Conservation (phyloP, 2,329 filamentous ascomycete species). For the Xylaria sp. region DNA sequence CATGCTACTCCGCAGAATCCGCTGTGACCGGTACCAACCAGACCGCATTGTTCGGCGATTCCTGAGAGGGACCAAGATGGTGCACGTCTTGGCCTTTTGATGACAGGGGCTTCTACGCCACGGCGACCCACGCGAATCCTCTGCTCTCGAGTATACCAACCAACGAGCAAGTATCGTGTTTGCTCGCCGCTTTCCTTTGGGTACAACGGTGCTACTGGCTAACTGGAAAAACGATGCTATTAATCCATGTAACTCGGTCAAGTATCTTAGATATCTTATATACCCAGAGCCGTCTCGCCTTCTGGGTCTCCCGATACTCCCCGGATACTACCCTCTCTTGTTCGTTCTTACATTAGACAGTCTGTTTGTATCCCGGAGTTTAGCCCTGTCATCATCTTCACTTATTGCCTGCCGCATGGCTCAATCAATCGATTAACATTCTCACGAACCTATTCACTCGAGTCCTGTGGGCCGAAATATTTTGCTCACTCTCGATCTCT, state of each 20-base stretch:
- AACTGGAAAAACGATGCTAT: conserved; percentile 41
- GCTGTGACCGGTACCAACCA: conserved; percentile 49
- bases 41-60: conserved; percentile 49
- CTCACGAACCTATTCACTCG: neutral
- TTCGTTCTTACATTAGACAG: conserved; percentile 35
- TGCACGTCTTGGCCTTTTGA: conserved; percentile 37
- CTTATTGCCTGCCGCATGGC: conserved; percentile 5
- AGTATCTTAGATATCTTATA: conserved; percentile 51
- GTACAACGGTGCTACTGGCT: conserved; percentile 44
- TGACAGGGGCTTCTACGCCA: conserved; percentile 52
- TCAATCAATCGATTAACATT: neutral
- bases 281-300: conserved; percentile 42
- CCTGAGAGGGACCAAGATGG: conserved; percentile 43
- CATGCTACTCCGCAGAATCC: conserved; percentile 43
- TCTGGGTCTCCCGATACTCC: conserved; percentile 42
- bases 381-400: conserved; percentile 31
- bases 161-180: conserved; percentile 42
- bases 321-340: conserved; percentile 39
- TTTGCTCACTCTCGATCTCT: conserved; percentile 2
- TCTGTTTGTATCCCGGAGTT: conserved; percentile 29
- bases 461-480: neutral
- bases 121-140: conserved; percentile 36
- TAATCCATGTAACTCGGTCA: conserved; percentile 43
- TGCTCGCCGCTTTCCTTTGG: conserved; percentile 40
- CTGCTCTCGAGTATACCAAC: conserved; percentile 39